Conservation (phyloP, 306 rosid genomes). For the Sicyos baderoa region DNA sequence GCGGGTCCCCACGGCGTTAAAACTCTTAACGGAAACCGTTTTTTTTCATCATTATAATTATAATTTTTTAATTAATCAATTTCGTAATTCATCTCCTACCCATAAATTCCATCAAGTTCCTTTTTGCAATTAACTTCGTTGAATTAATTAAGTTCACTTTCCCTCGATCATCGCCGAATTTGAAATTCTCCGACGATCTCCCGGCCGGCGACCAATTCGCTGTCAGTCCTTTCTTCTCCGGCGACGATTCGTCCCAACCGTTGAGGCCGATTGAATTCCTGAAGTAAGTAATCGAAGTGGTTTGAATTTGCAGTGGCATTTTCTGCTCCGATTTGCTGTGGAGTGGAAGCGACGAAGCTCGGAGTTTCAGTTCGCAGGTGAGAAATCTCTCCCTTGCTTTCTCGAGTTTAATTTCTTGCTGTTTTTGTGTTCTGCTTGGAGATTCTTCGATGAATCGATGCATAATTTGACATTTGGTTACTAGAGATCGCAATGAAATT, state of each 20-base stretch:
- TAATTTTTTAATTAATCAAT: neutral
- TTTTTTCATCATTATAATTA: slow-evolving; percentile 5
- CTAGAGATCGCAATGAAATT: neutral
- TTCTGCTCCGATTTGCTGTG: neutral
- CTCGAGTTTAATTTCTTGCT: slow-evolving; percentile 1
- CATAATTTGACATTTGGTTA: neutral
- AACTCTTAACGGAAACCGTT: slow-evolving; percentile 19
- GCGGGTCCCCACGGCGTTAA: slow-evolving; percentile 21
- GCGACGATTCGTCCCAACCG: neutral
- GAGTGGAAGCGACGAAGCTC: neutral
- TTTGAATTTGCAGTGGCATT: neutral
- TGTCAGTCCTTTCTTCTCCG: neutral
- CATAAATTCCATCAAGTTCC: neutral
- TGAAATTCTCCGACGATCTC: neutral
- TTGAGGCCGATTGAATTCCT: neutral
- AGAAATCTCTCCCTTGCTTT: slow-evolving; percentile 1
- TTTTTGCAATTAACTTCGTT: neutral
- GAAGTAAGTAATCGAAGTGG: neutral
- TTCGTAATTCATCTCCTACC: neutral
- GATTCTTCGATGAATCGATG: neutral
- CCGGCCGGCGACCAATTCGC: neutral
- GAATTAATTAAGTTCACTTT: neutral
- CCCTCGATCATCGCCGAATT: neutral
- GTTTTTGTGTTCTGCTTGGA: neutral
- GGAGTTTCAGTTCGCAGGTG: slow-evolving; percentile 7